Evolutionary conservation across 495 filamentous ascomycete genomes (phyloP).

Genomic region (Aspergillus wentii): DNA sequence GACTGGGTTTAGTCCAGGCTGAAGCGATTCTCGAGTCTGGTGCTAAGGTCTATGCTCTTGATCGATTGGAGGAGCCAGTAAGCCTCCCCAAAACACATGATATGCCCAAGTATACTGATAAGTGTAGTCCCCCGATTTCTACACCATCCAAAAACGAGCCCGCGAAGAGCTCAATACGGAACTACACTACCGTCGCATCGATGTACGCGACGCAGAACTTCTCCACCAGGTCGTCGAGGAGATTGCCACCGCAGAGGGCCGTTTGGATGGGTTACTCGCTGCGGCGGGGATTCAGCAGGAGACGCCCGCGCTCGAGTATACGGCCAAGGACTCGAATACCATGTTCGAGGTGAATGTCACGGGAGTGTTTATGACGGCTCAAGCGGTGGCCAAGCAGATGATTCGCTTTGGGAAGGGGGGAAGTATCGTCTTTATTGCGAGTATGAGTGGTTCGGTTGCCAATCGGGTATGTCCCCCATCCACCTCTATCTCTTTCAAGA

Average conservation of each 20-base stretch:
- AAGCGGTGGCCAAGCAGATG: slow-evolving; percentile 71
- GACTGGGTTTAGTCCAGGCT: slow-evolving; percentile 73
- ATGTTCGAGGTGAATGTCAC: slow-evolving; percentile 77
- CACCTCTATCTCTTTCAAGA: background rate
- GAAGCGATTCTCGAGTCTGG: slow-evolving; percentile 79
- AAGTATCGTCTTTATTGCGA: slow-evolving; percentile 69
- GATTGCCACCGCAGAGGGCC: slow-evolving; percentile 66
- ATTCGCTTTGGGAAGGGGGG: slow-evolving; percentile 65
- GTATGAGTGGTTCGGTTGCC: slow-evolving; percentile 68
- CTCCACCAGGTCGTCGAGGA: slow-evolving; percentile 62
- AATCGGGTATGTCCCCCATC: slow-evolving; percentile 47
- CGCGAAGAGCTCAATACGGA: slow-evolving; percentile 60
- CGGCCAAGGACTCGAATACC: slow-evolving; percentile 57
- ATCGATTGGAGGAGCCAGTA: slow-evolving; percentile 43
- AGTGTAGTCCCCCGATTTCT: slow-evolving; percentile 54
- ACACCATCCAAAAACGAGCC: slow-evolving; percentile 58
- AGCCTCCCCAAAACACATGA: no score
- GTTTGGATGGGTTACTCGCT: slow-evolving; percentile 72
- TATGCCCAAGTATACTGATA: no score
- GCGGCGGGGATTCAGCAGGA: slow-evolving; percentile 73
- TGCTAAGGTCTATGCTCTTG: slow-evolving; percentile 52
- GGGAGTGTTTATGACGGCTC: slow-evolving; percentile 70
- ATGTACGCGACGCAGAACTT: slow-evolving; percentile 70
- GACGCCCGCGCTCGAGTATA: slow-evolving; percentile 64
- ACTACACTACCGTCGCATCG: slow-evolving; percentile 74